Evolutionary conservation across 805 yeast genomes (phyloP), one percentile per base, ranked within the genome.

Genomic region (Metschnikowia reukaufii): DNA sequence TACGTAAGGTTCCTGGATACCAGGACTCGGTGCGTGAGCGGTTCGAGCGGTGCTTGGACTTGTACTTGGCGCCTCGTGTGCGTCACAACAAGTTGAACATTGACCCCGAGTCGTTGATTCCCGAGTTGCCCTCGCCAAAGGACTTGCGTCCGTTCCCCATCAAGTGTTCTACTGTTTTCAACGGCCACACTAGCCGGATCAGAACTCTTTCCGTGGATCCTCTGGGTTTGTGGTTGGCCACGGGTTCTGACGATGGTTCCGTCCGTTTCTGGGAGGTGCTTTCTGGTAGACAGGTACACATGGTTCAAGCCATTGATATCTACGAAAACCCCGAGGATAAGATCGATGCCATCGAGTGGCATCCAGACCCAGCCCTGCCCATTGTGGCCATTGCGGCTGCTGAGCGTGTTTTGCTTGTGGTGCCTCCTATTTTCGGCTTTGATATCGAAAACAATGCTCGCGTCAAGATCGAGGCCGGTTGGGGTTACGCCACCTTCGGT

Each of bases 81-180:
- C 88, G 96, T 62, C 88, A 83, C 59, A 85, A 88, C 66, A 90
- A 90, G 68, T 77, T 90, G 62, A 86, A 91, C 65, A 89, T 94
- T 59, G 98, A 94, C 60, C 98, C 99, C 6, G 98, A 94, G 56
- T 86, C 96, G 34, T 79, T 94, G 62, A 84, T 94, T 56, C 99
- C 99, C 9, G 96, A 94, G 61, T 78, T 94, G 56, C 99, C 99
- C 33, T 88, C 96, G 18, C 99, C 99, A 49, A 84, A 89, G 68
- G 99, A 94, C 67, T 76, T 94, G 59, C 82, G 96, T 67, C 99
- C 99, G 15, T 94, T 94, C 84, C 99, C 99, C 42, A 87, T 90
- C 60, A 81, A 83, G 61, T 83, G 94, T 56, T 86, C 97, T 3
- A 90, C 96, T 4, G 68, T 82, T 1, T 92, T 81, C 65, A 77